Evolutionary conservation across 352 stramenopile species (phyloP).

Genomic region (Globisporangium parvum): DNA sequence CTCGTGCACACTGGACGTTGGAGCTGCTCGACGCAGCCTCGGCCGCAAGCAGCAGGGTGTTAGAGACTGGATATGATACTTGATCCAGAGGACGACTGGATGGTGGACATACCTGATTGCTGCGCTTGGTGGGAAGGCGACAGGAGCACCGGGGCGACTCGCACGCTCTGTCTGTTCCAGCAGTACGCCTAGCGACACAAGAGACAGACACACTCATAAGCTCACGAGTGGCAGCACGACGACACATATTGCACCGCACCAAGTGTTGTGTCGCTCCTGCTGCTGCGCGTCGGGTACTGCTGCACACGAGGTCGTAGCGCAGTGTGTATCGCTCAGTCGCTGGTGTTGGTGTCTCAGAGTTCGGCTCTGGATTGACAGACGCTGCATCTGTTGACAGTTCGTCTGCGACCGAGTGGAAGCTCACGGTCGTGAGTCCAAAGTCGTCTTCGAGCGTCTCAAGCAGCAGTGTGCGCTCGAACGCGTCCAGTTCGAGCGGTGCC

Average conservation of each 20-base stretch:
- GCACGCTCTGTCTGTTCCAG: slow-evolving; percentile 25
- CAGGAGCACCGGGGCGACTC: slow-evolving; percentile 6
- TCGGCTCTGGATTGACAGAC: background rate
- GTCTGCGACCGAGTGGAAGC: slow-evolving; percentile 14
- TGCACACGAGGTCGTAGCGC: slow-evolving; percentile 24
- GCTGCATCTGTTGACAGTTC: background rate
- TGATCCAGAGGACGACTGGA: background rate
- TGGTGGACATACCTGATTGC: slow-evolving; percentile 4
- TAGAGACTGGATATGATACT: too few relatives aligned
- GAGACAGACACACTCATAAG: background rate
- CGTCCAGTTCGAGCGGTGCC: background rate
- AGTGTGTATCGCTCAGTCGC: background rate
- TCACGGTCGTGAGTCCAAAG: slow-evolving; percentile 19
- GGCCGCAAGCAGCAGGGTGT: background rate
- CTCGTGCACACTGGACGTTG: slow-evolving; percentile 29
- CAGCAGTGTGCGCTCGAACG: slow-evolving; percentile 1
- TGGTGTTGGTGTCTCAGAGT: background rate
- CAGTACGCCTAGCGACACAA: slow-evolving; percentile 29
- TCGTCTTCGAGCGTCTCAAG: slow-evolving; percentile 10
- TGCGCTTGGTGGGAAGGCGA: slow-evolving; percentile 20
- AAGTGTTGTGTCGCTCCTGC: slow-evolving; percentile 18
- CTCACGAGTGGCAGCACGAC: background rate
- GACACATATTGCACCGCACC: slow-evolving; percentile 16
- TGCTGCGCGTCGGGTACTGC: slow-evolving; percentile 4
- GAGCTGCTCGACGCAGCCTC: slow-evolving; percentile 9